Conservation (phyloP, 2,329 filamentous ascomycete species). For the Diaporthe nobilis region DNA sequence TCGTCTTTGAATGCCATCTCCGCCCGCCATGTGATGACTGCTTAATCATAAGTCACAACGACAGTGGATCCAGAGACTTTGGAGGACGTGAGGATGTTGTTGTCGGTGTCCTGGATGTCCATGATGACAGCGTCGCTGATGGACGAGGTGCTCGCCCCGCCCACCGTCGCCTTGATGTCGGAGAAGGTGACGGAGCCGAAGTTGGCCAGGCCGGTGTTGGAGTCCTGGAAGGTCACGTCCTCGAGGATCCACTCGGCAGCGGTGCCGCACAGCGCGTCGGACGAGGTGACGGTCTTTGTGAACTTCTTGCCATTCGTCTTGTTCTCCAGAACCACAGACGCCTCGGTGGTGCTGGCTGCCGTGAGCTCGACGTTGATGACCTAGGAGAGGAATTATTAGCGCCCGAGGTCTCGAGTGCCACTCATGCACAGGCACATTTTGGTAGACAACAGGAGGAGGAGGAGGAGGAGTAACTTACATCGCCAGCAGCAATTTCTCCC, state of each 20-base stretch:
- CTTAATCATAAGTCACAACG: constrained; percentile 51
- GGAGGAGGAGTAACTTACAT: constrained; percentile 27
- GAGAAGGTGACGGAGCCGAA: constrained; percentile 62
- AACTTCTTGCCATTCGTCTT: constrained; percentile 35
- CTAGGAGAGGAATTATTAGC: constrained; percentile 1
- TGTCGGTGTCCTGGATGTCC: constrained; percentile 53
- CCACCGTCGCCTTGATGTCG: constrained; percentile 51
- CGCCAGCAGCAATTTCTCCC: constrained; percentile 37
- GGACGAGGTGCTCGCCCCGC: constrained; percentile 48
- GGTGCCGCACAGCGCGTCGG: constrained; percentile 32
- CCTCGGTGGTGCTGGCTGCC: constrained; percentile 35
- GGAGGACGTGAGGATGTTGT: constrained; percentile 35
- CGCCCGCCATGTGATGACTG: not conserved
- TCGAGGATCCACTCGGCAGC: constrained; percentile 41
- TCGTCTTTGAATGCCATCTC: not conserved
- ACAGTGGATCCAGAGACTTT: constrained; percentile 28
- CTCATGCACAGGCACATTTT: not conserved
- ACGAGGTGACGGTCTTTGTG: constrained; percentile 40
- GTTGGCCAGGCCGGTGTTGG: constrained; percentile 59
- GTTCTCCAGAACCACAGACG: constrained; percentile 37
- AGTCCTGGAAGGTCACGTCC: constrained; percentile 45
- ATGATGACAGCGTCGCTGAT: constrained; percentile 59
- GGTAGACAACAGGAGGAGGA: not conserved
- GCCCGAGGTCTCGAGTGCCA: not conserved
- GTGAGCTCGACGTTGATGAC: constrained; percentile 42